Base-by-base conservation (phyloP, 148 eudicot genomes). In the Pouteria glomerata region DNA sequence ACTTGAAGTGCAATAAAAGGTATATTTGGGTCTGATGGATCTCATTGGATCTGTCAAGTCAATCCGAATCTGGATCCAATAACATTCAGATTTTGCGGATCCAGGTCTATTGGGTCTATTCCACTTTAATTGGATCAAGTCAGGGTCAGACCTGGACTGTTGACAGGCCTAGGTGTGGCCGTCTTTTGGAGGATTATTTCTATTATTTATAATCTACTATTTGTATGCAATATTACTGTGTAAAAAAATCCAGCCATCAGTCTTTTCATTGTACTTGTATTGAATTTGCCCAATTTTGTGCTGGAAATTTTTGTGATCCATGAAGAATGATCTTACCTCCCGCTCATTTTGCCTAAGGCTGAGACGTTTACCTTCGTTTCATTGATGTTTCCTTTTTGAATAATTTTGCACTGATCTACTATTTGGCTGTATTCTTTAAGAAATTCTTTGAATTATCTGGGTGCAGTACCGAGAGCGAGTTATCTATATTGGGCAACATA, bases 401-500 rank as follows among this genome's bases (percentile, higher is more conserved):
- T 1, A 45, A 29, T 18, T 29, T 26, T 45, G 30, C 13, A 8
- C 8, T 31, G 15, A 30, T 31, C 23, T 68, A 27, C 45, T 7
- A 11, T 34, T 42, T 41, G 52, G 23, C 21, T 30, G 0, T 35
- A 23, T 41, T n/a, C 0, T 39, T 24, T 24, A 21, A 42, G 33
- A 57, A 61, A 37, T 66, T 77, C 37, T 37, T 44, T 42, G 26
- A 56, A 57, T 23, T 56, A 10, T 73, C 24, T 6, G n/a, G 50
- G 41, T 78, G 81, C 86, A 92, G 99, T 85, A 89, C 73, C 93
- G 94, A 33, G 96, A 95, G 57, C 89, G 96, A 63, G 82, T 92
- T 66, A 83, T 95, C 75, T 87, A 82, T 69, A 76, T 92, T 65
- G 88, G 89, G 63, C 82, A 87, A 78, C 72, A 86, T 72, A 87